Evolutionary conservation across 164 flowering plant genomes (phyloP).

Genomic region (Piper longum): DNA sequence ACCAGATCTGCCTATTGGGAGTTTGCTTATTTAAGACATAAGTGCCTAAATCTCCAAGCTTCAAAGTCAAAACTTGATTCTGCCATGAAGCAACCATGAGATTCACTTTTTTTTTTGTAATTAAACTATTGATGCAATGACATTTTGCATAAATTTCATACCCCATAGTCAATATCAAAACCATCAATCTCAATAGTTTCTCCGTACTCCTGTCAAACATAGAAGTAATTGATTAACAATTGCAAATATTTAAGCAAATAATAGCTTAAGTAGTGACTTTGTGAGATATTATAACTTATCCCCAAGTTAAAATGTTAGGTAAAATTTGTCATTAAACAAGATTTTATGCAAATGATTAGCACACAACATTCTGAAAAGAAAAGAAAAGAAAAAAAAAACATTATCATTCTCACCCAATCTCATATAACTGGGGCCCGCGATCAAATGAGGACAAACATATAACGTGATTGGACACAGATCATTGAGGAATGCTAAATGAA

Average conservation of each 20-base stretch:
- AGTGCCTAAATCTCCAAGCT: slow-evolving; percentile 73
- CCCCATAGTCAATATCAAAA: slow-evolving; percentile 87
- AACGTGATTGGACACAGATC: too few species aligned
- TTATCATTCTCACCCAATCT: background rate
- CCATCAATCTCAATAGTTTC: slow-evolving; percentile 78
- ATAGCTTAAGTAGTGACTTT: background rate
- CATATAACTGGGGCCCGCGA: too few species aligned
- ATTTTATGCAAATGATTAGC: background rate
- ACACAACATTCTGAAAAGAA: background rate
- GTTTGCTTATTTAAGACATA: slow-evolving; percentile 92
- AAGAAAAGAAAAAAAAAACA: background rate
- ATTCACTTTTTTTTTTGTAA: background rate
- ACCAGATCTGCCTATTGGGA: slow-evolving; percentile 89
- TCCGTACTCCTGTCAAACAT: slow-evolving; percentile 67
- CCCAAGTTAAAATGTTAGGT: background rate
- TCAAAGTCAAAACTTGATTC: slow-evolving; percentile 84
- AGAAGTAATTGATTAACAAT: background rate
- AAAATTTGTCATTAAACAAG: background rate
- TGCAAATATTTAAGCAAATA: background rate
- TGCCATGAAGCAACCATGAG: slow-evolving; percentile 16
- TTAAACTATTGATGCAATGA: background rate
- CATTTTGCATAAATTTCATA: slow-evolving; percentile 15
- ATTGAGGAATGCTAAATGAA: too few species aligned
- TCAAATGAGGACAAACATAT: too few species aligned
- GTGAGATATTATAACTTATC: background rate